These are phyloP conservation scores for Pseudogymnoascus sp. DNA, from an alignment of 2,329 filamentous ascomycete species.

Conservation along the genomic window DNA sequence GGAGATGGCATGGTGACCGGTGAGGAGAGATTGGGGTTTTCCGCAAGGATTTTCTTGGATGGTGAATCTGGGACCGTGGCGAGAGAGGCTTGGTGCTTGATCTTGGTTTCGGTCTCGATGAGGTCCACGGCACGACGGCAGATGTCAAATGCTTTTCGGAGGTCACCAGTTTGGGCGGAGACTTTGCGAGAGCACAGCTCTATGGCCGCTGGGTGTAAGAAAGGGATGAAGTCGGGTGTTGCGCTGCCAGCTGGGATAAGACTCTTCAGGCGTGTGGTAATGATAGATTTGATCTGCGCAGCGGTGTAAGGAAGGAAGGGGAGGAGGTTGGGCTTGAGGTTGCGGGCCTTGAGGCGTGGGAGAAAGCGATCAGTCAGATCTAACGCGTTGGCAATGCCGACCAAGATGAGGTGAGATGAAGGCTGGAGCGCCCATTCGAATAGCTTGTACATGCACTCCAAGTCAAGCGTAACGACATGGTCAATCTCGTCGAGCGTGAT, in stretches of 20 bases:
- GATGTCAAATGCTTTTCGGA: slow-evolving; percentile 93
- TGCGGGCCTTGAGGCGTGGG: slow-evolving; percentile 84
- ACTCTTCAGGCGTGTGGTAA: slow-evolving; percentile 73
- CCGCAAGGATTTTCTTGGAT: slow-evolving; percentile 68
- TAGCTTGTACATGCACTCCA: slow-evolving; percentile 84
- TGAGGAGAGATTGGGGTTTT: slow-evolving; percentile 70
- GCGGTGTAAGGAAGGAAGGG: slow-evolving; percentile 91
- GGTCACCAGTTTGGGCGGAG: slow-evolving; percentile 83
- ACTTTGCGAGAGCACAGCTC: slow-evolving; percentile 93
- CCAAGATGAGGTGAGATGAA: slow-evolving; percentile 69
- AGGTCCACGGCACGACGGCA: slow-evolving; percentile 83
- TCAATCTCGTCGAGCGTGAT: slow-evolving; percentile 93
- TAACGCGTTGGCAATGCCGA: slow-evolving; percentile 93
- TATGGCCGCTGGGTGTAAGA: slow-evolving; percentile 88
- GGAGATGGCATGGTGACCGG: slow-evolving; percentile 34
- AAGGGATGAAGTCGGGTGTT: slow-evolving; percentile 60
- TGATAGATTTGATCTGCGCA: slow-evolving; percentile 76
- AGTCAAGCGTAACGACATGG: slow-evolving; percentile 78
- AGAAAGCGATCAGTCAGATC: slow-evolving; percentile 93
- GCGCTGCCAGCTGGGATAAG: slow-evolving; percentile 53
- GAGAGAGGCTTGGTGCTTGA: slow-evolving; percentile 59
- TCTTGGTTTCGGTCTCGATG: slow-evolving; percentile 74
- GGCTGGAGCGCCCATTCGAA: slow-evolving; percentile 92
- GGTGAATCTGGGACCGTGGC: slow-evolving; percentile 53
- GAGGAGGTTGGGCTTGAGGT: slow-evolving; percentile 80